phyloP scores from a whole-genome alignment of 2,329 filamentous ascomycete species.

The Myriosclerotinia curreyana region DNA sequence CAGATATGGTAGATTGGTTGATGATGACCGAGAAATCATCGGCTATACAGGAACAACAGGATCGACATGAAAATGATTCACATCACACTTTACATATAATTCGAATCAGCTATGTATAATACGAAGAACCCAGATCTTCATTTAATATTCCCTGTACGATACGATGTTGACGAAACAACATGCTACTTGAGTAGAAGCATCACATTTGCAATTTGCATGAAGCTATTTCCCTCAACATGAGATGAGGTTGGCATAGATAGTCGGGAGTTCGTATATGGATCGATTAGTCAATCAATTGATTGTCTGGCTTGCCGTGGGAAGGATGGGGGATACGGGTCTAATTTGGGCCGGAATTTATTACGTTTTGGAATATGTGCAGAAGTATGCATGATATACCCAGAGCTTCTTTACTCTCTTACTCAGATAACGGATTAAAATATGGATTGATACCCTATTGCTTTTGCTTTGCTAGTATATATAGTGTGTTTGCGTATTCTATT shows the following conservation, averaged over 20 bases:
- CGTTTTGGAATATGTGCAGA: constrained; percentile 5
- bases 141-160: constrained; percentile 17
- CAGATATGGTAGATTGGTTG: constrained; percentile 23
- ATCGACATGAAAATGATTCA: constrained; percentile 13
- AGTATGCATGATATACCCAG: constrained; percentile 18
- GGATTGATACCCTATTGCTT: constrained; percentile 7
- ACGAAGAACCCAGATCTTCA: constrained; percentile 4
- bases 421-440: not conserved
- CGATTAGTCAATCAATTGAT: not conserved
- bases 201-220: constrained; percentile 15
- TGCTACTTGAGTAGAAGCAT: not conserved
- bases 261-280: not conserved
- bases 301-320: not conserved
- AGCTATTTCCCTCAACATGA: not conserved
- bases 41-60: constrained; percentile 15
- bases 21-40: constrained; percentile 23
- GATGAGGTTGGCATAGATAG: constrained; percentile 2
- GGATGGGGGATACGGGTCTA: not conserved
- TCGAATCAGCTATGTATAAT: constrained; percentile 17
- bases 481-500: not conserved
- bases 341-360: not conserved
- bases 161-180: constrained; percentile 12
- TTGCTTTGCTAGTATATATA: not conserved
- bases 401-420: constrained; percentile 5
- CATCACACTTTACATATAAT: constrained; percentile 1